A percentile compares a stretch with the other conserved stretches of the same genome.
Evolutionary conservation across 2,329 filamentous ascomycete genomes (phyloP).

Genomic region (Ophiostoma quercus): DNA sequence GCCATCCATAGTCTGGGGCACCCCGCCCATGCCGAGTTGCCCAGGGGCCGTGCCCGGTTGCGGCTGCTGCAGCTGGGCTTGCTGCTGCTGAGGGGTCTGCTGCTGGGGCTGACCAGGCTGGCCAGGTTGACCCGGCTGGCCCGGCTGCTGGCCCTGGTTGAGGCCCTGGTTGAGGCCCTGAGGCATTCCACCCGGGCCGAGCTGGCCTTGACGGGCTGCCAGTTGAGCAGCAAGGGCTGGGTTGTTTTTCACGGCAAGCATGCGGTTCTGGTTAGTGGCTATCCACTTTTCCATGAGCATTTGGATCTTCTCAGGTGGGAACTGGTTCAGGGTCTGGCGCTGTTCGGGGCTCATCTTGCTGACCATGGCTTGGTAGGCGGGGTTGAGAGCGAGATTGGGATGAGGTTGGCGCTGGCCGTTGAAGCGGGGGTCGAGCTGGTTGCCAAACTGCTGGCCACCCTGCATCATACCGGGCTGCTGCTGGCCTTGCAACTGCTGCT

Average conservation of each 20-base stretch:
- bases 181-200: constrained; percentile 27
- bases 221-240: constrained; percentile 28
- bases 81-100: constrained; percentile 10
- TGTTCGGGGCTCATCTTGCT: constrained; percentile 38
- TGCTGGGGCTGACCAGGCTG: constrained; percentile 1
- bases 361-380: constrained; percentile 32
- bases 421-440: constrained; percentile 50
- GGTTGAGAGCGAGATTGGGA: constrained; percentile 34
- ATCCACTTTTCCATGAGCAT: constrained; percentile 49
- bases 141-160: constrained; percentile 18
- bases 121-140: background rate
- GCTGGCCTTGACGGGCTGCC: constrained; percentile 22
- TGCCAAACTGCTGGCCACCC: constrained; percentile 45
- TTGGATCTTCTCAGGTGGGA: constrained; percentile 48
- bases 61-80: constrained; percentile 5
- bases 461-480: constrained; percentile 34
- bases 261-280: constrained; percentile 27
- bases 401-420: constrained; percentile 43
- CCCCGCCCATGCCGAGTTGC: constrained; percentile 15
- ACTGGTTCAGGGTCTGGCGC: constrained; percentile 36
- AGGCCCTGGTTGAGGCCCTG: constrained; percentile 17
- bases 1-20: constrained; percentile 24
- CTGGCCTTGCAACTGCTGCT: constrained; percentile 32
- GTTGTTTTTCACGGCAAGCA: constrained; percentile 24
- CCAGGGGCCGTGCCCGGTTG: background rate